A percentile compares a stretch with the other conserved stretches of the same genome.
Evolutionary conservation across 768 basidiomycete species (phyloP).

Genomic region (Xerocomellus intermedius): DNA sequence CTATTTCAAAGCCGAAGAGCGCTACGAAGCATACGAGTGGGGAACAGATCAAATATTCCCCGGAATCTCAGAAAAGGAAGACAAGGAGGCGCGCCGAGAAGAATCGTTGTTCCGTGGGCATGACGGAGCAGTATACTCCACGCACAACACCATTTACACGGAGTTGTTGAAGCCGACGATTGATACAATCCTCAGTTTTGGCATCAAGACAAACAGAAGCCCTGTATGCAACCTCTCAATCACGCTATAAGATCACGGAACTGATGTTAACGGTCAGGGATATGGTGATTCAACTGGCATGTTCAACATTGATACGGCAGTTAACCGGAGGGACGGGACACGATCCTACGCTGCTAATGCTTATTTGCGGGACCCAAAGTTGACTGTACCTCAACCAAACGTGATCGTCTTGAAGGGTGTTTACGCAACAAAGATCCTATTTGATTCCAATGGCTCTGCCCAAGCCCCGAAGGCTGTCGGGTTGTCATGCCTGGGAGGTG

Average conservation of each 20-base stretch:
- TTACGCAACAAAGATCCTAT: conserved; percentile 14
- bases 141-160: conserved; percentile 15
- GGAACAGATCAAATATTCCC: conserved; percentile 14
- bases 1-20: conserved; percentile 14
- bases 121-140: conserved; percentile 11
- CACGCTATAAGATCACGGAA: background rate
- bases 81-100: conserved; percentile 5
- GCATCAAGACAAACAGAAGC: conserved; percentile 17
- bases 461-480: conserved; percentile 4
- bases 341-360: conserved; percentile 21
- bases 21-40: conserved; percentile 5
- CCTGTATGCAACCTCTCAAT: conserved; percentile 6
- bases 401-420: conserved; percentile 4
- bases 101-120: conserved; percentile 13
- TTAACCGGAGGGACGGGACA: conserved; percentile 12
- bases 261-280: conserved; percentile 6
- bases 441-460: background rate
- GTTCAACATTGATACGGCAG: conserved; percentile 20
- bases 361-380: conserved; percentile 13
- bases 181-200: conserved; percentile 1
- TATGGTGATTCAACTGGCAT: conserved; percentile 15
- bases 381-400: conserved; percentile 7
- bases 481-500: conserved; percentile 9
- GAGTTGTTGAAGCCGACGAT: conserved; percentile 14
- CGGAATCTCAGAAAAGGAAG: conserved; percentile 11